Evolutionary conservation across 139 green algal species (phyloP).

Genomic region (Chlamydomonas schloesseri): DNA sequence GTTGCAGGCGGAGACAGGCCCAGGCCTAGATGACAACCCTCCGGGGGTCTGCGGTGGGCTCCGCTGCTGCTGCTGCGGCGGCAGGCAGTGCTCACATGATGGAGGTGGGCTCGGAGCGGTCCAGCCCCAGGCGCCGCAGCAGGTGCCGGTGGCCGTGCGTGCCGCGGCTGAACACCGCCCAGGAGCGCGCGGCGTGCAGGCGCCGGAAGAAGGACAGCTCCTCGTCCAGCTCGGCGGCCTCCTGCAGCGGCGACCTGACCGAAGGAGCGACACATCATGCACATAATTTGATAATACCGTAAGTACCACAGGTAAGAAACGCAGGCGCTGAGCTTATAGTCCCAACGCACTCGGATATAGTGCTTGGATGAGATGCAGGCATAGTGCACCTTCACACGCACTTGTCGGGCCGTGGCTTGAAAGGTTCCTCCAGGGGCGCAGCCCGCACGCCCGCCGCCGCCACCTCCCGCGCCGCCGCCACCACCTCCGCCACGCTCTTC

Average conservation of each 20-base stretch:
- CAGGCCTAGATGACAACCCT: too few species aligned
- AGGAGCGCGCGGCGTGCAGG: constrained; percentile 35
- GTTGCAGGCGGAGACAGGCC: too few species aligned
- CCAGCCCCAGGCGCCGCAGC: constrained; percentile 32
- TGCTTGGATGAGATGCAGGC: too few species aligned
- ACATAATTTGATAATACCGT: too few species aligned
- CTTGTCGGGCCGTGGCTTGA: constrained; percentile 7
- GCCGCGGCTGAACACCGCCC: constrained; percentile 13
- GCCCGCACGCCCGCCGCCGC: neutral
- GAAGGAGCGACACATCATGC: too few species aligned
- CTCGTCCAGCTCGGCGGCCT: constrained; percentile 31
- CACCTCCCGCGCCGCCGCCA: neutral
- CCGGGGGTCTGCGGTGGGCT: too few species aligned
- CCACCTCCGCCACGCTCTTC: neutral
- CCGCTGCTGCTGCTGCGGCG: too few species aligned
- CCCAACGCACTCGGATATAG: too few species aligned
- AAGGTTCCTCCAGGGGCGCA: neutral
- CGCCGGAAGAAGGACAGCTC: constrained; percentile 36
- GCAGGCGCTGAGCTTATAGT: too few species aligned
- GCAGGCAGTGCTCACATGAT: constrained; percentile 17
- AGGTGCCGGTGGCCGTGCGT: constrained; percentile 1
- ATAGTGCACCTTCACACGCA: too few species aligned
- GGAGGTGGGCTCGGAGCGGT: constrained; percentile 19
- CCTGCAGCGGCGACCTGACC: constrained; percentile 14
- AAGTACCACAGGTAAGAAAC: too few species aligned